Conservation (phyloP, 495 filamentous ascomycete species). For the Podospora tetraspora region DNA sequence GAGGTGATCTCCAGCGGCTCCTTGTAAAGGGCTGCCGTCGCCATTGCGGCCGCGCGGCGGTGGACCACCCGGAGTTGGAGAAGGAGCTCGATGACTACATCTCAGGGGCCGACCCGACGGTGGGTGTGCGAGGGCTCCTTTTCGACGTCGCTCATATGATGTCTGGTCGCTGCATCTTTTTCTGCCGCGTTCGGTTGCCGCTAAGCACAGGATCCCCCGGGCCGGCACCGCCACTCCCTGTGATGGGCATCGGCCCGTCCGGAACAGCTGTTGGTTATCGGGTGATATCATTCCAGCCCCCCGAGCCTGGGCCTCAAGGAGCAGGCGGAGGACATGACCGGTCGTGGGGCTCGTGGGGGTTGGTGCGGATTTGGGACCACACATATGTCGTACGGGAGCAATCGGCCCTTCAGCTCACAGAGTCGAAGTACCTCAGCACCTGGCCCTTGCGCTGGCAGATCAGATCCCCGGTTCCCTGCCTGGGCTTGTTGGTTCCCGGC, state of each 20-base stretch:
- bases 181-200: background rate
- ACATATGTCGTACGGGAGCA: background rate
- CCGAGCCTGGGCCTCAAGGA: no score
- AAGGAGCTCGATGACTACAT: background rate
- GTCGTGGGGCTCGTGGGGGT: no score
- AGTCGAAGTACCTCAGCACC: no score
- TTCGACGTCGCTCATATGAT: background rate
- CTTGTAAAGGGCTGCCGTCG: background rate
- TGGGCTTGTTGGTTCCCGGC: background rate
- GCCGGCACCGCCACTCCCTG: no score
- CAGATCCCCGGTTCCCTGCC: background rate
- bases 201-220: background rate
- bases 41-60: no score
- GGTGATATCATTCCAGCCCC: background rate
- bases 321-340: no score
- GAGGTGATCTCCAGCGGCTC: background rate
- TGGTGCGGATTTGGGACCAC: background rate
- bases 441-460: no score
- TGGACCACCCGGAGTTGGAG: no score
- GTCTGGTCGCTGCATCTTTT: background rate
- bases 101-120: background rate
- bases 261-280: background rate
- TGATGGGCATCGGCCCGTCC: background rate
- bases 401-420: background rate
- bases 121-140: background rate